phyloP scores from a whole-genome alignment of 108 stramenopile genomes.

The Tribonema minus region DNA sequence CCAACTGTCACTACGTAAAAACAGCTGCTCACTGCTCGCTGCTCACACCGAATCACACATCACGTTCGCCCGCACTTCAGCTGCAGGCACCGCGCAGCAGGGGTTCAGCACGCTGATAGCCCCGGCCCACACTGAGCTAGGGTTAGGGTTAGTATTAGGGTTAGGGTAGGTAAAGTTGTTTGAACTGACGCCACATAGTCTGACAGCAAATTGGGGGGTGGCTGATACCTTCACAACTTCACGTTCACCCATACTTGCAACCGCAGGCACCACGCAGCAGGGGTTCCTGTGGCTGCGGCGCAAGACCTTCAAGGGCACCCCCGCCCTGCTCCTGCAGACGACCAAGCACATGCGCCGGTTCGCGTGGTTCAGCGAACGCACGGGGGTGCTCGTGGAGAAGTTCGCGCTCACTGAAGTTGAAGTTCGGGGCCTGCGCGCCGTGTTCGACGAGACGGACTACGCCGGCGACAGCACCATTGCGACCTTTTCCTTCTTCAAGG shows the following conservation, averaged over 20 bases:
- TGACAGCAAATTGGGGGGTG: too few species aligned
- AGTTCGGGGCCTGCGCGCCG: neutral
- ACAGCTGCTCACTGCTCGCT: too few species aligned
- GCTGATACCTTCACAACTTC: too few species aligned
- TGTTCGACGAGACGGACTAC: slow-evolving; percentile 18
- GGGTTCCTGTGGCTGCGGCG: slow-evolving; percentile 17
- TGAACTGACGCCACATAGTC: too few species aligned
- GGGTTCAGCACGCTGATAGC: too few species aligned
- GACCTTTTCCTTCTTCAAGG: slow-evolving; percentile 34
- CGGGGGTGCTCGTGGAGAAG: slow-evolving; percentile 18
- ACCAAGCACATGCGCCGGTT: slow-evolving; percentile 11
- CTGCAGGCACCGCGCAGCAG: too few species aligned
- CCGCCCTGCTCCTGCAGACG: slow-evolving; percentile 3
- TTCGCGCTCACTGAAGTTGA: slow-evolving; percentile 14
- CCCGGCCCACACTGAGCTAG: too few species aligned
- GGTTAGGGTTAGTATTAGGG: too few species aligned
- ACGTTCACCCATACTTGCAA: neutral
- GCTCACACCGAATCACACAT: too few species aligned
- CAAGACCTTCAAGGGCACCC: slow-evolving; percentile 18
- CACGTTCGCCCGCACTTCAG: too few species aligned
- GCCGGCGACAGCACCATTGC: slow-evolving; percentile 21
- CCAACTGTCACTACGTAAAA: too few species aligned
- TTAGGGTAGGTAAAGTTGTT: too few species aligned
- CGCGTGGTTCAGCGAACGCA: slow-evolving; percentile 17
- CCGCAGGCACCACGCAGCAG: neutral